Evolutionary conservation across 2,329 filamentous ascomycete species (phyloP).

Genomic region (Alternaria sp.): DNA sequence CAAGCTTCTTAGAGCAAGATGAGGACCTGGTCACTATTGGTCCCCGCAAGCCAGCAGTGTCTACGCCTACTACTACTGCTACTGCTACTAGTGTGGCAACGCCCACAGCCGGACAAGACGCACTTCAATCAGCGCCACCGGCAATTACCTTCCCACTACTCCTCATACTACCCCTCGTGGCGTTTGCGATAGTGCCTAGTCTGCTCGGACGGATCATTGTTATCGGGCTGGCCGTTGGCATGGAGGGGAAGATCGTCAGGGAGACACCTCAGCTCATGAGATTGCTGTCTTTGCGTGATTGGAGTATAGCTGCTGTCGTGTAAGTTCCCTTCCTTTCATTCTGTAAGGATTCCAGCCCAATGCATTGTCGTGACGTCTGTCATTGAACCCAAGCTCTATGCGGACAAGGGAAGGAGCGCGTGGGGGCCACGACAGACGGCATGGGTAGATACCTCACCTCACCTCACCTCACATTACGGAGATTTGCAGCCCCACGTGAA

Average conservation of each 20-base stretch:
- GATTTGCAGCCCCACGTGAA: neutral
- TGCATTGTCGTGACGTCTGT: conserved; percentile 1
- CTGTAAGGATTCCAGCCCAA: neutral
- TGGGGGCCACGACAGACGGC: neutral
- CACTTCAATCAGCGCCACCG: conserved; percentile 20
- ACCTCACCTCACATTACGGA: neutral
- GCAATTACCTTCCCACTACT: conserved; percentile 49
- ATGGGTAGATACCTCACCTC: neutral
- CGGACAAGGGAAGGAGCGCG: neutral
- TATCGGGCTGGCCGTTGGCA: conserved; percentile 49
- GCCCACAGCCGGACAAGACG: conserved; percentile 19
- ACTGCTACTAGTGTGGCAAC: conserved; percentile 20
- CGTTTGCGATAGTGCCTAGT: conserved; percentile 54
- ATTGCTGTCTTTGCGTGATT: conserved; percentile 51
- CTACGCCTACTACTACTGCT: neutral
- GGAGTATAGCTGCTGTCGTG: conserved; percentile 49
- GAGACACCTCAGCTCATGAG: conserved; percentile 45
- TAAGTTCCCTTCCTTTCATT: conserved; percentile 41
- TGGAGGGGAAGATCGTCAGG: conserved; percentile 44
- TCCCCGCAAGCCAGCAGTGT: conserved; percentile 22
- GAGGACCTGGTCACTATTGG: conserved; percentile 63
- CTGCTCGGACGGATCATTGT: conserved; percentile 52
- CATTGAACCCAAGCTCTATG: neutral
- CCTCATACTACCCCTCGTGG: conserved; percentile 52
- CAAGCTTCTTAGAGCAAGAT: conserved; percentile 64